Base-by-base conservation (phyloP, 176 grass and related monocot species). In the Triticum urartu region DNA sequence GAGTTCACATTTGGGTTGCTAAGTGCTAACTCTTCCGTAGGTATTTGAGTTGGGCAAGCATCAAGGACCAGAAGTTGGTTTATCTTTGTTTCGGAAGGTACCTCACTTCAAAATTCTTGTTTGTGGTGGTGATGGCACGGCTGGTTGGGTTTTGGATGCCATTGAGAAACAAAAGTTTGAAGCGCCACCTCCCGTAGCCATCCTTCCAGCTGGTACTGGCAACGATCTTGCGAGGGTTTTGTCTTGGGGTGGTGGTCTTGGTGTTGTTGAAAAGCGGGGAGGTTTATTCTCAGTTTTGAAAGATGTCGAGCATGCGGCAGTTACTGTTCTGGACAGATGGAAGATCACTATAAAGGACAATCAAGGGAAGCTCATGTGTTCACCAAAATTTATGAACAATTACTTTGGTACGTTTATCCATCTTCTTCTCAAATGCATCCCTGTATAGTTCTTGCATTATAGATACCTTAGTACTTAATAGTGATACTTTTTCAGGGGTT, bases 51-150 rank as follows among this genome's bases (percentile, higher is more conserved):
- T 96, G 89, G 89, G 91, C 84, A 96, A 91, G 78, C 63, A 83
- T 48, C 91, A 96, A 85, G 89, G 94, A 66, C 94, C 91, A 79
- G 91, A 96, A 86, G 87, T 91, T 56, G 91, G 94, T 38, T 87
- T 96, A 28, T 38, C 79, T 80, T 90, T 96, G 52, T 96, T 96
- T 64, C 67, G 60, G 45, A 96, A 93, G 84, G 87, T 96, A 12
- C 90, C 87, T 25, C 91, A 93, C 50, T 96, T 96, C 87, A 96
- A 92, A 88, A 83, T 96, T 88, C 89, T 96, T 77, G 94, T 96
- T 69, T 96, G 94, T 86, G 94, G 94, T 84, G 94, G 94, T 82
- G 94, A 96, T 93, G 94, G 94, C 72, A 96, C 94, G 12, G 85
- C 89, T 79, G 85, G 79, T 45, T 96, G 94, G 91, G 91, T 96